Percentiles rank a stretch among this genome's conserved stretches.
Conservation (phyloP, 345 rosid genomes). For the Populus simonii region DNA sequence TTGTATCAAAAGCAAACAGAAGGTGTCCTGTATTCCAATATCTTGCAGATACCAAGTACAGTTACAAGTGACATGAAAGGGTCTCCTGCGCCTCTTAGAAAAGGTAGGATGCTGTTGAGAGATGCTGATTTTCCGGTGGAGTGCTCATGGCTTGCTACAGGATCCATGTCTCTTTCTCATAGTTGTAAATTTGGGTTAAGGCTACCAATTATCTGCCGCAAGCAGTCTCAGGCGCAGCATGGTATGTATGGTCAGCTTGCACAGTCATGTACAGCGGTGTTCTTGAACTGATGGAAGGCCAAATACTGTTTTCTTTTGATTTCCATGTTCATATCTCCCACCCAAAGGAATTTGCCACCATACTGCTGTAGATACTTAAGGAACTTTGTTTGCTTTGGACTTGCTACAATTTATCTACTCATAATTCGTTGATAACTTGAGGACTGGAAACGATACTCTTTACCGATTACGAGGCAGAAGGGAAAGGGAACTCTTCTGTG, state of each 20-base stretch:
- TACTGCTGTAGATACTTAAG: neutral
- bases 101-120: conserved; percentile 27
- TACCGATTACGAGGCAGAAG: no score
- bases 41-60: conserved; percentile 34
- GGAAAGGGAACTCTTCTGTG: no score
- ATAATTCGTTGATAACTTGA: neutral
- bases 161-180: conserved; percentile 35
- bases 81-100: conserved; percentile 21
- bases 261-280: conserved; percentile 22
- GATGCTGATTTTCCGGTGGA: conserved; percentile 30
- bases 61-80: conserved; percentile 24
- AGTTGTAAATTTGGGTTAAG: conserved; percentile 50
- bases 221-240: conserved; percentile 50
- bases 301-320: neutral
- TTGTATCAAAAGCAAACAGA: conserved; percentile 42
- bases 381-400: neutral
- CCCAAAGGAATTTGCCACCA: conserved; percentile 5
- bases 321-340: neutral
- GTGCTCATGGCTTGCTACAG: conserved; percentile 27
- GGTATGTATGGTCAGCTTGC: conserved; percentile 49
- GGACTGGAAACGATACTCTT: neutral
- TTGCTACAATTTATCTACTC: neutral
- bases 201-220: conserved; percentile 45
- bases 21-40: conserved; percentile 17
- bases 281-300: conserved; percentile 29